Evolutionary conservation across 140 eudicot species (phyloP).

Genomic region (Anethum foeniculum): DNA sequence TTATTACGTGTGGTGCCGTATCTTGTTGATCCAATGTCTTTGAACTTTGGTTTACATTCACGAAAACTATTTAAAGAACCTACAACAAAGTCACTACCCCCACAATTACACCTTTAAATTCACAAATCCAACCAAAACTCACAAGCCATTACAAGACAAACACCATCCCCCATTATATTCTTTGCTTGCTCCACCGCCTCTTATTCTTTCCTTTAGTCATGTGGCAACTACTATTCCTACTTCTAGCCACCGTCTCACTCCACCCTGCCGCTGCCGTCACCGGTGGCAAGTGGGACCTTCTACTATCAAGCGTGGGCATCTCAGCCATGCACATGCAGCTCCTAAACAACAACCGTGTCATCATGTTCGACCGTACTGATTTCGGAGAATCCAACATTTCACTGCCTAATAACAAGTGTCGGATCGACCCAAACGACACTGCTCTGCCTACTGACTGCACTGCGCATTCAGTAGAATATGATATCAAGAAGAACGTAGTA

Average conservation of each 20-base stretch:
- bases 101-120: background rate
- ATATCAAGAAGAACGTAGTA: constrained; percentile 34
- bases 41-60: background rate
- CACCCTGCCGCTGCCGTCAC: background rate
- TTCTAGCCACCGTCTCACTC: background rate
- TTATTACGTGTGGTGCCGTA: background rate
- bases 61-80: background rate
- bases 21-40: background rate
- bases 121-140: background rate
- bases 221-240: background rate
- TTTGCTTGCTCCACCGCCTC: background rate
- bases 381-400: constrained; percentile 62
- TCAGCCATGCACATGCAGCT: constrained; percentile 98
- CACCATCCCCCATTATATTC: background rate
- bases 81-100: background rate
- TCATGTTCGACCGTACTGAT: constrained; percentile 72
- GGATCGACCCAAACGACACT: constrained; percentile 23
- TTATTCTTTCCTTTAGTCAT: background rate
- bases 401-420: constrained; percentile 48
- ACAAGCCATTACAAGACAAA: constrained; percentile 6
- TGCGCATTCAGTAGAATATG: constrained; percentile 68
- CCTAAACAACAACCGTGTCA: constrained; percentile 49
- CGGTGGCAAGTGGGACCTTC: constrained; percentile 6
- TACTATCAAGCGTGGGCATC: constrained; percentile 34
- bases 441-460: constrained; percentile 45